Conservation (phyloP, 805 yeast genomes). For the Phaffomyces thermotolerans region DNA sequence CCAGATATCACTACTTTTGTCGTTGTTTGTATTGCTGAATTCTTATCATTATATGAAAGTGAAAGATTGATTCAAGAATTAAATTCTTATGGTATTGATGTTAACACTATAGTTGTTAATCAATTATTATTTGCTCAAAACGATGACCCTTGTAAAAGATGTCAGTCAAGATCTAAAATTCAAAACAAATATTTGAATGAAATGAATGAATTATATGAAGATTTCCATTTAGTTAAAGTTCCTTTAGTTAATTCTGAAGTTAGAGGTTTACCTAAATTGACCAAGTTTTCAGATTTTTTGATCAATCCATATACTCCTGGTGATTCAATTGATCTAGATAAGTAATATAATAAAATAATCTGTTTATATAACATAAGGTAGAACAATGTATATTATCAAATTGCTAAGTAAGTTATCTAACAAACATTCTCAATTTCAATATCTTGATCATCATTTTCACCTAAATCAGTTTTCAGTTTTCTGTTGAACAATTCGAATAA, state of each 20-base stretch:
- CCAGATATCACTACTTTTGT: slow-evolving; percentile 94
- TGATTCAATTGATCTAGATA: slow-evolving; percentile 16
- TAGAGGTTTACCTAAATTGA: slow-evolving; percentile 83
- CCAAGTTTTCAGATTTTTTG: slow-evolving; percentile 75
- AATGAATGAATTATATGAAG: slow-evolving; percentile 94
- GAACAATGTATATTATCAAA: too few species aligned
- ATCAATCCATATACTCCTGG: slow-evolving; percentile 70
- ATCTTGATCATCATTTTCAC: slow-evolving; percentile 48
- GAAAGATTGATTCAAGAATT: slow-evolving; percentile 97
- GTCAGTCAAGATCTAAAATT: slow-evolving; percentile 91
- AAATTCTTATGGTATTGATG: slow-evolving; percentile 91
- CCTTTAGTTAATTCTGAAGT: slow-evolving; percentile 94
- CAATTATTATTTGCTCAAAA: slow-evolving; percentile 80
- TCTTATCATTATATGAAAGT: slow-evolving; percentile 90
- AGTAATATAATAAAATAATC: neutral
- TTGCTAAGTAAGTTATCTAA: too few species aligned
- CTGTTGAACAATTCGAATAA: slow-evolving; percentile 66
- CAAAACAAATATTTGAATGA: slow-evolving; percentile 92
- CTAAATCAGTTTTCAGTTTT: slow-evolving; percentile 56
- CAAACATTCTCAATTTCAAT: slow-evolving; percentile 58
- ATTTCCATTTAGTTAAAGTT: slow-evolving; percentile 91
- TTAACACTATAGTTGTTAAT: slow-evolving; percentile 91
- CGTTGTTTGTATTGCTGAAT: slow-evolving; percentile 97
- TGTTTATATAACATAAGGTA: neutral
- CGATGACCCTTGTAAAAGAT: slow-evolving; percentile 78